Base-by-base conservation (phyloP, 1,284 basidiomycete genomes). In the Exsudoporus floridanus region DNA sequence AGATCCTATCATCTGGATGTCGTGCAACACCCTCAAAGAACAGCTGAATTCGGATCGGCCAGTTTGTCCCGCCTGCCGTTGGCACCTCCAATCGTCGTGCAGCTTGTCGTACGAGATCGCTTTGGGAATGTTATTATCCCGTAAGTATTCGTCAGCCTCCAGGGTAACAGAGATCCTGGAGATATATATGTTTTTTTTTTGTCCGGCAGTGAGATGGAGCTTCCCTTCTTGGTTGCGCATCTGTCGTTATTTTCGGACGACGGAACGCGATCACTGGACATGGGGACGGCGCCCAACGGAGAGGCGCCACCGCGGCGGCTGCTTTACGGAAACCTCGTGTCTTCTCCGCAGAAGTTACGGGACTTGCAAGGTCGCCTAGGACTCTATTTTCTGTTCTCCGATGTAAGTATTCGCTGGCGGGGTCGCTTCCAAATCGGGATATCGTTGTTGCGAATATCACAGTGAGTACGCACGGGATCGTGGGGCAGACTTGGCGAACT, bases 331-430 rank as follows among this genome's bases (percentile, higher is more conserved):
- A 90, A 86, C 53, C 74, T 94, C 25, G 90, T 94, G 27, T 85
- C 92, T 13, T 86, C 87, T 1, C 82, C 90, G 2, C 83, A 91
- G 40, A 81, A 86, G 49, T 75, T 93, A 63, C 81, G 86, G 56
- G 88, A 94, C 65, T 77, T 85, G 37, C 83, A 89, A 66, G 90
- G 90, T 38, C 82, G 85, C 34, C 76, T 79, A 58, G 90, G 90
- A 8, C 75, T 90, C 33, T 94, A 90, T 70, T 94, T 96, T 65
- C 74, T 94, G 46, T 96, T 95, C 65, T 87, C 93, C 8, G 94
- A 96, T 69, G 88, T 92, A 59, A 91, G 90, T 65, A 82, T 96
- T 50, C 81, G 90, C 13, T 81, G 80, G 73, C 76, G 81, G 28
- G 93, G 93, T 14, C 79, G 77, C 14, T 96, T 88, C 72, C 80